phyloP scores from a whole-genome alignment of 2,329 filamentous ascomycete genomes.

The Calonectria pseudoreteaudii region DNA sequence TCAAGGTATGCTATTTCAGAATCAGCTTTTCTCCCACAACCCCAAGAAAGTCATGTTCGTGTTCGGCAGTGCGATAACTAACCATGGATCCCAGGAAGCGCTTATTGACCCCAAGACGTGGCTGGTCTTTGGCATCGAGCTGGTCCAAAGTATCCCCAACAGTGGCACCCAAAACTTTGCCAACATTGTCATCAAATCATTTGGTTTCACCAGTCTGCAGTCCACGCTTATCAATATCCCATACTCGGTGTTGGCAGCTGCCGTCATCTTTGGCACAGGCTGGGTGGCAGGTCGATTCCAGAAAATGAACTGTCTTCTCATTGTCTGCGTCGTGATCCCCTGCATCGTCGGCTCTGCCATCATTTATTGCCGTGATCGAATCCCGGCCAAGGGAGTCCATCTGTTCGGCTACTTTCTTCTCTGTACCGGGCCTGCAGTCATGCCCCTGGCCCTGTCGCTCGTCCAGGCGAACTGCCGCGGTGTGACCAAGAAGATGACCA shows the following conservation, averaged over 20 bases:
- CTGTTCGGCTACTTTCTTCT: conserved; percentile 70
- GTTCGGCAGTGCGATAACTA: neutral
- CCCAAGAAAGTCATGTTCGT: too few species aligned
- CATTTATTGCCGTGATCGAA: conserved; percentile 59
- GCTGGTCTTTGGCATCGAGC: conserved; percentile 65
- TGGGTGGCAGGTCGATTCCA: conserved; percentile 64
- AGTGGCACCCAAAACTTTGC: conserved; percentile 71
- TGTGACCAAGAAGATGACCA: conserved; percentile 71
- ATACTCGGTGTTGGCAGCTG: conserved; percentile 64
- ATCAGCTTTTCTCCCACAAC: too few species aligned
- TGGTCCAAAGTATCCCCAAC: conserved; percentile 69
- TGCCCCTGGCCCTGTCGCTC: conserved; percentile 67
- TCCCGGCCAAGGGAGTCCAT: conserved; percentile 55
- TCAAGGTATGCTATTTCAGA: conserved; percentile 31
- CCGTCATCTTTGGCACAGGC: conserved; percentile 60
- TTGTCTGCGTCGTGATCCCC: conserved; percentile 61
- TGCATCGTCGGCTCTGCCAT: conserved; percentile 65
- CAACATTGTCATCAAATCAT: conserved; percentile 67
- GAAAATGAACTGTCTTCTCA: conserved; percentile 63
- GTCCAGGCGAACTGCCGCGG: conserved; percentile 67
- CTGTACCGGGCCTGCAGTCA: conserved; percentile 62
- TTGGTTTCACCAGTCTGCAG: conserved; percentile 66
- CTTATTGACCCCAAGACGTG: conserved; percentile 70
- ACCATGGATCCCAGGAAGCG: conserved; percentile 54
- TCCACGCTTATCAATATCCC: conserved; percentile 69